A percentile compares a stretch with the other conserved stretches of the same genome.
Evolutionary conservation across 2,329 filamentous ascomycete genomes (phyloP).

Genomic region (Thelonectria rubi): DNA sequence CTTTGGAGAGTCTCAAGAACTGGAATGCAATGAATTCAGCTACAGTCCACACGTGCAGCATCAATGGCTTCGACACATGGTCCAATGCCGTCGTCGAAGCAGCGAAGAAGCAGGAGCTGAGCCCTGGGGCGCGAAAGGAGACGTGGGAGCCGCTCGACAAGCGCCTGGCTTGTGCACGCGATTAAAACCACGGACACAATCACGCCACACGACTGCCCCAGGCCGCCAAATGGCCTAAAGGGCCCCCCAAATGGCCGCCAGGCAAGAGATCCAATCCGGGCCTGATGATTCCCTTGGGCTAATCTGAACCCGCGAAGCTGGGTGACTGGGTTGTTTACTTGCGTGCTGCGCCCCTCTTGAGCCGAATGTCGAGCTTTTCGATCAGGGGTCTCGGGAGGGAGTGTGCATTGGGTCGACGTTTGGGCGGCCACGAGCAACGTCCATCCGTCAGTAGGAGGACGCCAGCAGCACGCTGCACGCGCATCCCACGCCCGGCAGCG

Average conservation of each 20-base stretch:
- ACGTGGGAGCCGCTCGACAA: slow-evolving; percentile 30
- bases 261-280: slow-evolving; percentile 18
- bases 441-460: slow-evolving; percentile 7
- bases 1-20: background rate
- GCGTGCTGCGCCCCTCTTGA: slow-evolving; percentile 6
- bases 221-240: slow-evolving; percentile 10
- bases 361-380: slow-evolving; percentile 6
- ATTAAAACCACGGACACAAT: slow-evolving; percentile 8
- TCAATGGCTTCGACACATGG: background rate
- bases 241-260: background rate
- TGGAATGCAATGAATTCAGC: background rate
- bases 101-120: background rate
- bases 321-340: slow-evolving; percentile 12
- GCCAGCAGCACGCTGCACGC: background rate
- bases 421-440: slow-evolving; percentile 1
- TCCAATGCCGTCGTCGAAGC: background rate
- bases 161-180: slow-evolving; percentile 21
- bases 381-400: slow-evolving; percentile 1
- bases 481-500: background rate
- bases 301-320: slow-evolving; percentile 13
- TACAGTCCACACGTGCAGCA: background rate
- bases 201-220: slow-evolving; percentile 22
- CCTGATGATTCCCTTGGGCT: slow-evolving; percentile 2
- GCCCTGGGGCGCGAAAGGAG: slow-evolving; percentile 14
- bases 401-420: slow-evolving; percentile 9